phyloP scores from a whole-genome alignment of 225 moss, liverwort and hornwort species.

The Thuidium tamariscinum region DNA sequence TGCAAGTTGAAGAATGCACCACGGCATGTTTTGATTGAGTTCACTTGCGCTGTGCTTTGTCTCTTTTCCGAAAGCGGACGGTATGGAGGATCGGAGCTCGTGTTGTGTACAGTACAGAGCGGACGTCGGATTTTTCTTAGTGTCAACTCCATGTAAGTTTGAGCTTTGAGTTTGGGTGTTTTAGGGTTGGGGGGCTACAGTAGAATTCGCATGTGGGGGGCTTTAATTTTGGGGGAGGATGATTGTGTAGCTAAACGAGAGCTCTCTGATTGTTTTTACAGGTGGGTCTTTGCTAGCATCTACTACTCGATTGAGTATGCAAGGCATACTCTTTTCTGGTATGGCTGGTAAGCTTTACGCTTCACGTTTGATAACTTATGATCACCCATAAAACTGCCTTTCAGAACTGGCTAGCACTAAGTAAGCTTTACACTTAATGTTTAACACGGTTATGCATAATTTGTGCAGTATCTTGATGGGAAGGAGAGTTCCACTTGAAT shows the following conservation, averaged over 20 bases:
- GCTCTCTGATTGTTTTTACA: conserved; percentile 8
- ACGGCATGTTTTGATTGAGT: neutral
- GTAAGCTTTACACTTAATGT: conserved; percentile 3
- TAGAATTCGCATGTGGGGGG: neutral
- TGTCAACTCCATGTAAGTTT: conserved; percentile 16
- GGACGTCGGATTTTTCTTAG: neutral
- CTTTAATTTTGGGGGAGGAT: neutral
- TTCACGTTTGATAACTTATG: neutral
- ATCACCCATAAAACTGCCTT: neutral
- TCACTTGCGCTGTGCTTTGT: conserved; percentile 2
- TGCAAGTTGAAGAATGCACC: neutral
- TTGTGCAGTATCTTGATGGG: neutral
- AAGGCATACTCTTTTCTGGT: neutral
- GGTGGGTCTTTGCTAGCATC: neutral
- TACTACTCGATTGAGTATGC: neutral
- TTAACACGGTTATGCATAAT: neutral
- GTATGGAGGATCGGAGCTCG: conserved; percentile 8
- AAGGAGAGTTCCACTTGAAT: neutral
- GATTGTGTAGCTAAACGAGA: conserved; percentile 3
- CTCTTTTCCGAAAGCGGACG: neutral
- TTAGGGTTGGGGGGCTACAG: neutral
- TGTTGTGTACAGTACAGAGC: neutral
- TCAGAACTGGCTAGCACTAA: neutral
- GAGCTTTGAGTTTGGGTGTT: neutral
- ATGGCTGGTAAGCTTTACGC: neutral